Base-by-base conservation (phyloP, 768 basidiomycete species). In the Epithele typhae region DNA sequence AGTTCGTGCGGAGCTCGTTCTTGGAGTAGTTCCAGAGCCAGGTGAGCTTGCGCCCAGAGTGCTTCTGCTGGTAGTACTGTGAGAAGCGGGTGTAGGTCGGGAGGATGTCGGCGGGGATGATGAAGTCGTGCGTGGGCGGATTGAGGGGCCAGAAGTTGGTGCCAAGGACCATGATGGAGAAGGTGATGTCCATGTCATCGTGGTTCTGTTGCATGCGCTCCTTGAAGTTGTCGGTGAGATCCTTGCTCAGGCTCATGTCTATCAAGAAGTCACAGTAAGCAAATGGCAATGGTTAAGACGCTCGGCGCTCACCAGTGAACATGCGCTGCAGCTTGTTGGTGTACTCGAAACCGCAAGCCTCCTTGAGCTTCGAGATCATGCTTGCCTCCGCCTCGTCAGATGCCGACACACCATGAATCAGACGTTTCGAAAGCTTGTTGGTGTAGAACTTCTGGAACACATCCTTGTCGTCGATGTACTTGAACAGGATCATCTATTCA, bases 21-120 rank as follows among this genome's bases (percentile, higher is more conserved):
- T 95, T 95, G 45, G 85, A 92, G 64, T 94, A 91, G 60, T 97
- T 95, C 96, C 96, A 99, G 9, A 98, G 70, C 95, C 95, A 99
- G 0, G 91, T 94, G 35, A 99, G 77, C 62, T 95, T 95, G 50
- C 95, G 86, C 12, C 93, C 95, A 2, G 86, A 89, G 65, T 95
- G 92, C 65, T 94, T 92, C 61, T 82, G 82, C 61, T 90, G 87
- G 65, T 98, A 97, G 72, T 92, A 98, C 50, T 83, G 81, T 52
- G 83, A 80, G 75, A 98, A 99, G 36, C 91, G 81, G 48, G 94
- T 87, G 63, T 94, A 92, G 7, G 87, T 91, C 18, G 87, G 77
- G 17, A 83, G 71, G 49, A 99, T 84, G 64, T 98, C 93, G 3
- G 79, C 67, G 0, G 96, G 96, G 43, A 97, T 87, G 52, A 82